Conservation (phyloP, 345 rosid species). For the Passiflora organensis region DNA sequence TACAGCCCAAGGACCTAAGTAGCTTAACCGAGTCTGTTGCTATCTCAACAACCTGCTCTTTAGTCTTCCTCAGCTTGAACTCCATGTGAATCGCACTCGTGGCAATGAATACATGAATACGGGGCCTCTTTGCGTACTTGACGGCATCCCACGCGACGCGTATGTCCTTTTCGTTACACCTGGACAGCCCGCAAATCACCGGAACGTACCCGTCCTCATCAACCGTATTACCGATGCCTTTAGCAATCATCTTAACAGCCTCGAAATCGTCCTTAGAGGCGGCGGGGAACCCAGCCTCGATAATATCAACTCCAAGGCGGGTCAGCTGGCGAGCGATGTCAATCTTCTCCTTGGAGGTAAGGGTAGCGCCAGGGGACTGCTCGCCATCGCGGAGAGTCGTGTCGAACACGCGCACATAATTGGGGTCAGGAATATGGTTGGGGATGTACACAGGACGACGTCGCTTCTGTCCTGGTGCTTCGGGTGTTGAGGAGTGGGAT, state of each 20-base stretch:
- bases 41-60: constrained; percentile 61
- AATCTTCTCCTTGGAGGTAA: constrained; percentile 83
- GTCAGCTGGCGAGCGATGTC: constrained; percentile 85
- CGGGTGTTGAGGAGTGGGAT: not conserved
- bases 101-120: constrained; percentile 87
- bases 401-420: constrained; percentile 80
- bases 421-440: constrained; percentile 59
- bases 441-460: constrained; percentile 69
- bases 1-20: constrained; percentile 82
- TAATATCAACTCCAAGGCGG: constrained; percentile 83
- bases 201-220: constrained; percentile 69
- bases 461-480: not conserved
- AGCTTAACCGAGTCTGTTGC: constrained; percentile 68
- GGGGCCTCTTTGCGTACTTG: constrained; percentile 65
- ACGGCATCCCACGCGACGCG: constrained; percentile 86
- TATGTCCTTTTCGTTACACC: constrained; percentile 81
- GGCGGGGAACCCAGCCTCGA: constrained; percentile 91
- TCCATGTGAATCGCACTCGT: constrained; percentile 82
- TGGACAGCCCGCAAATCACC: constrained; percentile 83
- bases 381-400: constrained; percentile 99
- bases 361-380: constrained; percentile 95
- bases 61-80: constrained; percentile 70
- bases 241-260: constrained; percentile 69
- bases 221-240: constrained; percentile 63
- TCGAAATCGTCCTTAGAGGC: constrained; percentile 91